Evolutionary conservation across 495 filamentous ascomycete species (phyloP), one percentile per base, ranked within the genome.

Genomic region (Penicillium atrosanguineum): DNA sequence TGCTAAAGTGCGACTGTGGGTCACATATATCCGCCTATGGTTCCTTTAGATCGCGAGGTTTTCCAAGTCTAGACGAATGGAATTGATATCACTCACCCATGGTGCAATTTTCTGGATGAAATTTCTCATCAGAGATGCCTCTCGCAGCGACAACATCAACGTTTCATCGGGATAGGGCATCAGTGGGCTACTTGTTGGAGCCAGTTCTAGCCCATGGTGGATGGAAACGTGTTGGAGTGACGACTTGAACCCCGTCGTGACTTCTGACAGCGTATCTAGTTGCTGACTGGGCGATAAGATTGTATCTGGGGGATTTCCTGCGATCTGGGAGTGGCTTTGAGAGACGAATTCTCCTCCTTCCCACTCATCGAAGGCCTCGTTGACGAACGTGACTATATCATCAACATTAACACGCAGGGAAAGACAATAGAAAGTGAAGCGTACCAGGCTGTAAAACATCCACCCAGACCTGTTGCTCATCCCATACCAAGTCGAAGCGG

Each of bases 21-120:
- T 74, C 71, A 52, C 71, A 74, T 14, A 74, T 62, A 55, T 74
- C 71, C 25, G 61, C 59, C 71, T 74, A 21, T 12, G 7, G 9
- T 28, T 58, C 18, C 56, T 48, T 53, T 25, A 53, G 53, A n/a
- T 21, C 16, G 31, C 14, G 12, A 14, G 0, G 2, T 7, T 23
- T 34, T 21, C 20, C 12, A 3, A 18, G 9, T 11, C 25, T 25
- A 26, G 11, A 3, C 12, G 16, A 1, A 18, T 9, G 31, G 12
- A 1, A 18, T 9, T 11, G 31, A 8, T 1, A 28, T 6, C 7
- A 56, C 69, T 52, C 50, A 74, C 71, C 67, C 68, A 70, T 7
- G 65, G 61, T 14, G 71, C 61, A 29, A 72, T 61, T 42, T 58
- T 67, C 2, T 69, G 68, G 14, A 70, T 70, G 29, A 70, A 74